Evolutionary conservation across 2,329 filamentous ascomycete genomes (phyloP), one percentile per base, ranked within the genome.

Genomic region (Fusarium secorum): DNA sequence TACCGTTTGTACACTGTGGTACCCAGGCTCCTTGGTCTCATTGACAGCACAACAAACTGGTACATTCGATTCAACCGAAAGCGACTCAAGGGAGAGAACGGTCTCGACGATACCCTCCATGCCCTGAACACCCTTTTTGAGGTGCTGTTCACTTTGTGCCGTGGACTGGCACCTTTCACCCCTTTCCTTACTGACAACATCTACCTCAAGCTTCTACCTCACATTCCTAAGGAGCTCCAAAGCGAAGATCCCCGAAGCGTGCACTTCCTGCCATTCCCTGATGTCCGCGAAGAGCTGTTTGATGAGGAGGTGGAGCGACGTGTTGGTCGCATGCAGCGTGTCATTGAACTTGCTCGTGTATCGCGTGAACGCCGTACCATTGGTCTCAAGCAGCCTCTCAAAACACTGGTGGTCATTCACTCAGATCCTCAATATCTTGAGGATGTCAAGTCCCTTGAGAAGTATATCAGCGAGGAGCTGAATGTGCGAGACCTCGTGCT

Each of bases 21-120:
- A 46, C 95, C 95, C 11, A 88, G 93, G 70, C 83, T 98, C 66
- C 87, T 97, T 22, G 88, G 87, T 63, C 87, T 97, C 76, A 97
- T 98, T 72, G 95, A 98, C 77, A 94, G 97, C 82, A 94, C 93
- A 7, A 98, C 95, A n/a, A 98, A 98, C 82, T 98, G 95, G 95
- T 98, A 98, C 82, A 98, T 98, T 79, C 89, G 94, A 67, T 97
- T 97, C 85, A 98, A 98, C 85, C 89, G 95, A 59, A 93, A 93
- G 80, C 90, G 95, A 59, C 86, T 97, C 73, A 98, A 97, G 89
- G 95, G 95, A 45, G 94, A 97, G 78, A 90, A 93, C 71, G 94
- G 94, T 22, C 82, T 93, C 28, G 88, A 95, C 18, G 96, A 98
- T 79, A 98, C 96, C 15, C 85, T 91, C 54, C 93, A 97, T 77